Conservation (phyloP, 2,329 filamentous ascomycete species). For the Polytolypa hystricis region DNA sequence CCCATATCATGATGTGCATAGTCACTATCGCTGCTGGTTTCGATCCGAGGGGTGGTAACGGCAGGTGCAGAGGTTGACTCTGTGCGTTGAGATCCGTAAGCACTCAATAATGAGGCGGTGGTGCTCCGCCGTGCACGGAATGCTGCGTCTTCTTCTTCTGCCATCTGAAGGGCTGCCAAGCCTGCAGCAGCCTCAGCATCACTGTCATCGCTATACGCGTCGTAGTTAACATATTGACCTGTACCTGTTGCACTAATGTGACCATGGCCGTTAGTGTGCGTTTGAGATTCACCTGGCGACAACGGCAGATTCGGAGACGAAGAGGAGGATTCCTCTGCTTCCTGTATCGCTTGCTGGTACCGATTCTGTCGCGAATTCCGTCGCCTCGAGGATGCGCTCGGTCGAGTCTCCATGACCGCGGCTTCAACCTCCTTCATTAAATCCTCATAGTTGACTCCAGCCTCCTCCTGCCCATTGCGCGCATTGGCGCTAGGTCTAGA, state of each 20-base stretch:
- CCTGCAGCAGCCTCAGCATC: conserved; percentile 82
- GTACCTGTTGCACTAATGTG: conserved; percentile 35
- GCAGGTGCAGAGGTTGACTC: conserved; percentile 17
- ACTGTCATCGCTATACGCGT: conserved; percentile 58
- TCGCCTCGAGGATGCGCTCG: conserved; percentile 14
- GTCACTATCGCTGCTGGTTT: conserved; percentile 58
- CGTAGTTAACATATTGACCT: conserved; percentile 36
- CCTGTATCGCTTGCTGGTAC: conserved; percentile 14
- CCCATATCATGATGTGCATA: conserved; percentile 62
- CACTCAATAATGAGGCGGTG: conserved; percentile 39
- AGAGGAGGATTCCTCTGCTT: conserved; percentile 18
- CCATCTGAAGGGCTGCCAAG: conserved; percentile 69
- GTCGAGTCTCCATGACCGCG: conserved; percentile 33
- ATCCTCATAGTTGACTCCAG: conserved; percentile 42
- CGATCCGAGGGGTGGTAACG: conserved; percentile 5
- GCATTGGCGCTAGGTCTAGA: conserved; percentile 16
- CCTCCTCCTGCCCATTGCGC: conserved; percentile 20
- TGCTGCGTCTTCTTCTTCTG: conserved; percentile 62
- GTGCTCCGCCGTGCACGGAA: conserved; percentile 50
- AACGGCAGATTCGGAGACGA: conserved; percentile 18
- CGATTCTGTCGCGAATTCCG: conserved; percentile 19
- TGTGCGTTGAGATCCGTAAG: conserved; percentile 31
- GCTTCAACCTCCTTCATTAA: conserved; percentile 47
- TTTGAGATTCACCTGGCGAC: conserved; percentile 34
- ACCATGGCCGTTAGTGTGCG: conserved; percentile 39